Percentiles rank a stretch among this genome's conserved stretches.
Conservation (phyloP, 2,329 filamentous ascomycete species). For the Colletotrichum sp. region DNA sequence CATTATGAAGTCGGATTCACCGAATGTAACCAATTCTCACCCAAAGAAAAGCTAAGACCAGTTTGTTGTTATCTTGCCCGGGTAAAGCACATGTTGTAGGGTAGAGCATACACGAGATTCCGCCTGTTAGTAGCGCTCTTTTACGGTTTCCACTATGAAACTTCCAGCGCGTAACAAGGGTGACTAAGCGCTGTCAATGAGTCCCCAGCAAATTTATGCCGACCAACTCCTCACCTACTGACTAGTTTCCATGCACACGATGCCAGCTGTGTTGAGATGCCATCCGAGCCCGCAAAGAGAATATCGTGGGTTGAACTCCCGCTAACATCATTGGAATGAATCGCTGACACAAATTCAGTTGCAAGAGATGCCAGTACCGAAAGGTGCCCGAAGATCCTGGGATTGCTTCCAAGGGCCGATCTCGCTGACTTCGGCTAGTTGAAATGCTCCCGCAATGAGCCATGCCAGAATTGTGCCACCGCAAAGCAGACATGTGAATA, state of each 20-base stretch:
- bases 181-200: not conserved
- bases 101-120: not conserved
- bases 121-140: not conserved
- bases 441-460: slow-evolving; percentile 20
- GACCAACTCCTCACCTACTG: not conserved
- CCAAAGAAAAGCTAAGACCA: too few species aligned
- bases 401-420: not conserved
- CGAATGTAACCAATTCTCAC: too few species aligned
- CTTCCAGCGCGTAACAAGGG: not conserved
- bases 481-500: slow-evolving; percentile 18
- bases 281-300: not conserved
- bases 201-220: not conserved
- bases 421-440: not conserved
- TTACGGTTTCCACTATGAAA: not conserved
- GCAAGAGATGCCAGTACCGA: not conserved
- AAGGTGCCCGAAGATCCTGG: not conserved
- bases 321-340: not conserved
- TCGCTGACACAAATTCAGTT: not conserved
- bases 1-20: too few species aligned
- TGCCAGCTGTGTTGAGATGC: not conserved
- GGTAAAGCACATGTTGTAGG: not conserved
- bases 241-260: not conserved
- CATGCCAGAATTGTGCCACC: slow-evolving; percentile 17
- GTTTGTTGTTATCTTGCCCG: not conserved
- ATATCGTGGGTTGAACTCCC: not conserved